A percentile compares a stretch with the other conserved stretches of the same genome.
These are phyloP conservation scores for Elongisporangium senticosum DNA, from an alignment of 352 stramenopile species.

Conservation along the genomic window DNA sequence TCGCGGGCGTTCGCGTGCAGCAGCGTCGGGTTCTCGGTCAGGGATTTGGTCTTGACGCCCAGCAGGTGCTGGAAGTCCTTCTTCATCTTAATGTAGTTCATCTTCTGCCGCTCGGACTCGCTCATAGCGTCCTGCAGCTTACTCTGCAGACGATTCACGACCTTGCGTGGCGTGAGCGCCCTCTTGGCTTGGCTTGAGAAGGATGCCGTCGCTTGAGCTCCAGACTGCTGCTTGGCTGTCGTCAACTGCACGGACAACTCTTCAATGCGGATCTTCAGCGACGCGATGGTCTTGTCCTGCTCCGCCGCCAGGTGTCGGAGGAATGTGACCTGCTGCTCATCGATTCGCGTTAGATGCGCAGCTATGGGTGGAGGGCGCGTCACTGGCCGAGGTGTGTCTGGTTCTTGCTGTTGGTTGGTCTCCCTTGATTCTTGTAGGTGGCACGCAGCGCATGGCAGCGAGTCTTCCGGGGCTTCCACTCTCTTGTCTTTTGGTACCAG, in stretches of 20 bases:
- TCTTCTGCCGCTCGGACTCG: conserved; percentile 36
- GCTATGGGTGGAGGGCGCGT: conserved; percentile 13
- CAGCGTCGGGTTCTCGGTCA: conserved; percentile 24
- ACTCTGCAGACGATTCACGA: conserved; percentile 22
- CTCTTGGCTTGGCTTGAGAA: neutral
- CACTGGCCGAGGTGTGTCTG: neutral
- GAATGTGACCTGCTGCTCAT: conserved; percentile 39
- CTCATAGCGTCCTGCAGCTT: conserved; percentile 31
- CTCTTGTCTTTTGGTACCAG: neutral
- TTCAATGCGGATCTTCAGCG: conserved; percentile 39
- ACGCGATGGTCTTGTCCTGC: conserved; percentile 42
- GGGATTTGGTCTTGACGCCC: conserved; percentile 31
- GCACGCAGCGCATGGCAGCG: neutral
- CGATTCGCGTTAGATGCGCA: conserved; percentile 26
- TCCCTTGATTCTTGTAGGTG: neutral
- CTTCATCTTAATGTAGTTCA: conserved; percentile 43
- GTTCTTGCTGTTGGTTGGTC: neutral
- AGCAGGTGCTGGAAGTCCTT: conserved; percentile 41
- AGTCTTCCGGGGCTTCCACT: neutral
- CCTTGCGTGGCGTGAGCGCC: conserved; percentile 12
- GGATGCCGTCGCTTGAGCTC: neutral
- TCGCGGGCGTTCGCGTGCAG: conserved; percentile 27
- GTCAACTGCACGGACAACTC: conserved; percentile 22
- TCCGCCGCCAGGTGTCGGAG: conserved; percentile 39
- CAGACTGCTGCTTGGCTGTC: conserved; percentile 3